phyloP scores from a whole-genome alignment of 768 basidiomycete genomes.

The Mycena maculata region DNA sequence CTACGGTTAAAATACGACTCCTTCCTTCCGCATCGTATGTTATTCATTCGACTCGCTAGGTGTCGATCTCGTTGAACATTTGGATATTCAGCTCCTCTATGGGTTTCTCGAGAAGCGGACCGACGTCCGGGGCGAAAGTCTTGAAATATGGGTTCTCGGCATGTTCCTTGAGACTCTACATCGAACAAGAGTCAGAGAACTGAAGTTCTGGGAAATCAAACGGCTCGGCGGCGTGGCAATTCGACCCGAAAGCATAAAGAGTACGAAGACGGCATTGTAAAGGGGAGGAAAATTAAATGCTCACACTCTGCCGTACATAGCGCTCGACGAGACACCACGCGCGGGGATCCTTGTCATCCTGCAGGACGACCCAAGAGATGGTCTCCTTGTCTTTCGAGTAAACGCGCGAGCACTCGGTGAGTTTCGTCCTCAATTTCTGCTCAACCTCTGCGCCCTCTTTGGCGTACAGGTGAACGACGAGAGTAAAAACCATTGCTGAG shows the following conservation, averaged over 20 bases:
- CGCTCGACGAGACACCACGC: slow-evolving; percentile 12
- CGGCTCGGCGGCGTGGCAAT: too few relatives aligned
- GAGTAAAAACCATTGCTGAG: background rate
- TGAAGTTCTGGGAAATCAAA: background rate
- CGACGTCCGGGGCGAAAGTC: background rate
- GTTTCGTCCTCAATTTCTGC: background rate
- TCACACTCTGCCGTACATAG: slow-evolving; percentile 5
- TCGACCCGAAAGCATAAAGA: too few relatives aligned
- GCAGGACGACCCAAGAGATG: slow-evolving; percentile 4
- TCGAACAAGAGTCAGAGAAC: background rate
- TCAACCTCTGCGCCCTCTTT: slow-evolving; percentile 7
- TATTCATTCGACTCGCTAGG: background rate
- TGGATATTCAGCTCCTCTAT: background rate
- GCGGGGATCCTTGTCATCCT: slow-evolving; percentile 2
- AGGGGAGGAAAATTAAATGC: background rate
- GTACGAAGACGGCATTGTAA: too few relatives aligned
- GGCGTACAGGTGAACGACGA: slow-evolving; percentile 4
- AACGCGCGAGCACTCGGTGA: background rate
- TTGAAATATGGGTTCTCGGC: background rate
- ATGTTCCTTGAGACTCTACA: background rate
- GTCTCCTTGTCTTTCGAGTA: slow-evolving; percentile 8
- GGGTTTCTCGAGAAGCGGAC: slow-evolving; percentile 1
- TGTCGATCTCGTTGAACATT: background rate
- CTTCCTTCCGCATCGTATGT: too few relatives aligned
- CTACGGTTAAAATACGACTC: too few relatives aligned